Conservation (phyloP, 139 green algal genomes). For the Ettlia oleoabundans region DNA sequence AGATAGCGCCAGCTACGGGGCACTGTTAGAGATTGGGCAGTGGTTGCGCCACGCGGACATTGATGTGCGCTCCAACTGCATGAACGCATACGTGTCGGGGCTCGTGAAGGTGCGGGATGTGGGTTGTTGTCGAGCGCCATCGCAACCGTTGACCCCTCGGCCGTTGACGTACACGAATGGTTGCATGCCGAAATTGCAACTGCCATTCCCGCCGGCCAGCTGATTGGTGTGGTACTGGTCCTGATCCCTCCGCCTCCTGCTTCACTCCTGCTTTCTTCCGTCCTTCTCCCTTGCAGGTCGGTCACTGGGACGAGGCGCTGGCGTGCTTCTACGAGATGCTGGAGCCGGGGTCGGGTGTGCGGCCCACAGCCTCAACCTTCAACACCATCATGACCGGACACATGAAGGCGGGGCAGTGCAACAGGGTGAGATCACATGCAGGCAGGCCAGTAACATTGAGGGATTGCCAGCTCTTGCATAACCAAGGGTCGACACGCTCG, state of each 20-base stretch:
- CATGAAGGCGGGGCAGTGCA: slow-evolving; percentile 43
- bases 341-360: slow-evolving; percentile 36
- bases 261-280: neutral
- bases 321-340: slow-evolving; percentile 59
- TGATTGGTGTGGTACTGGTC: neutral
- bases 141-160: no score
- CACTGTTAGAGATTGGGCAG: slow-evolving; percentile 41
- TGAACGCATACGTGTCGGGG: slow-evolving; percentile 73
- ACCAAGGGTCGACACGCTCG: no score
- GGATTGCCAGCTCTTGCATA: neutral
- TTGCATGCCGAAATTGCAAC: no score
- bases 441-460: neutral
- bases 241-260: neutral
- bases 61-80: slow-evolving; percentile 68
- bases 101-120: slow-evolving; percentile 54
- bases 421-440: neutral
- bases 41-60: slow-evolving; percentile 67
- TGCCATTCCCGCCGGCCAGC: no score
- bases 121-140: neutral
- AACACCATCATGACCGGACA: slow-evolving; percentile 69
- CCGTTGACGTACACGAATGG: no score
- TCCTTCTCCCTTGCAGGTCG: slow-evolving; percentile 38
- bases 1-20: slow-evolving; percentile 36
- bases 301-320: slow-evolving; percentile 63
- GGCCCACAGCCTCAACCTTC: slow-evolving; percentile 75